A percentile compares a stretch with the other conserved stretches of the same genome.
Conservation (phyloP, 305 asterid genomes). For the Salvia sclarea region DNA sequence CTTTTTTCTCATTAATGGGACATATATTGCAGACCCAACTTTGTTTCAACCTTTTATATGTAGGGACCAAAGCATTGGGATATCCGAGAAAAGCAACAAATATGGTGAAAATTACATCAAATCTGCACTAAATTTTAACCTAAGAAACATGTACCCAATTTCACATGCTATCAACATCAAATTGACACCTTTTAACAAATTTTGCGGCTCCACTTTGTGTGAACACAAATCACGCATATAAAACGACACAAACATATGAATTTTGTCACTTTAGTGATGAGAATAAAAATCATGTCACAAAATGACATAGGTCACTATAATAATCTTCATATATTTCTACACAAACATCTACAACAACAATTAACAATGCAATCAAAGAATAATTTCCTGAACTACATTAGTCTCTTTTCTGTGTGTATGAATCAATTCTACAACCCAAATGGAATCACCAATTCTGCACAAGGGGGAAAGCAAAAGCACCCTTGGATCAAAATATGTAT, state of each 20-base stretch:
- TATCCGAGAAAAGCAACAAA: slow-evolving; percentile 16
- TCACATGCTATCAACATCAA: neutral
- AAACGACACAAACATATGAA: neutral
- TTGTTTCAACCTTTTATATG: neutral
- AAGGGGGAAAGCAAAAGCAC: neutral
- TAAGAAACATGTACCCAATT: neutral
- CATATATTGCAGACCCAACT: neutral
- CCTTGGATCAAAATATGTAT: slow-evolving; percentile 5
- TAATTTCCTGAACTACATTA: slow-evolving; percentile 31
- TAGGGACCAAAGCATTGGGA: slow-evolving; percentile 18
- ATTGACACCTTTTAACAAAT: neutral
- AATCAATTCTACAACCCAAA: slow-evolving; percentile 21
- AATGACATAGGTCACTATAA: too few species aligned
- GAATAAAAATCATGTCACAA: too few species aligned
- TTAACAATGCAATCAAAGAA: slow-evolving; percentile 31
- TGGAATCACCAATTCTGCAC: slow-evolving; percentile 7
- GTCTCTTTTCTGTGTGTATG: slow-evolving; percentile 23
- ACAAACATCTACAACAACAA: neutral
- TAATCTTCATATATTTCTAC: neutral
- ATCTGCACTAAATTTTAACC: neutral
- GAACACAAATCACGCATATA: neutral
- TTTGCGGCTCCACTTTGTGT: neutral
- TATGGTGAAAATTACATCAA: neutral
- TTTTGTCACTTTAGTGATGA: neutral
- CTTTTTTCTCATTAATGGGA: neutral